A percentile compares a stretch with the other conserved stretches of the same genome.
These are phyloP conservation scores for Cladosporium sp. DNA, from an alignment of 2,329 filamentous ascomycete genomes.

Conservation along the genomic window DNA sequence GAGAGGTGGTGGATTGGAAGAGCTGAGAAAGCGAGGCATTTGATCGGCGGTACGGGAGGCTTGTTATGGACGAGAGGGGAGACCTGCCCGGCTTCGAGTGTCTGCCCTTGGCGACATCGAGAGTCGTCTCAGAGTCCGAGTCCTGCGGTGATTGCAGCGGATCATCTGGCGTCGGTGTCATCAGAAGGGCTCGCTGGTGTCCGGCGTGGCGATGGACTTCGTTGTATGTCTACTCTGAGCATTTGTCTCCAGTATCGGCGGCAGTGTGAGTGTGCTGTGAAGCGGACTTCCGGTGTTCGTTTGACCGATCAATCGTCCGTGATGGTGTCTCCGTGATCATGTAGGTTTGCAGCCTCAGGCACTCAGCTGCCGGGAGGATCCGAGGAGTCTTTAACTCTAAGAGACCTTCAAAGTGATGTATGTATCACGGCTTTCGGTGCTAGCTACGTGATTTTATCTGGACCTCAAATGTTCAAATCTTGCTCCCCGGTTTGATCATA, in stretches of 20 bases:
- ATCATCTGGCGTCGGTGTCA: conserved; percentile 62
- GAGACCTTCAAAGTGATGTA: too few relatives aligned
- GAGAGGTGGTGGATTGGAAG: conserved; percentile 45
- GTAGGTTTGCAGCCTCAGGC: too few relatives aligned
- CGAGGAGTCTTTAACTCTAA: too few relatives aligned
- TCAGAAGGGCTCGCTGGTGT: conserved; percentile 29
- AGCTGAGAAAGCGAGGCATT: conserved; percentile 48
- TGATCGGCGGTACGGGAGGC: conserved; percentile 48
- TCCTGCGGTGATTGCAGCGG: conserved; percentile 63
- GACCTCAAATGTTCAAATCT: too few relatives aligned
- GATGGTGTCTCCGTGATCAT: too few relatives aligned
- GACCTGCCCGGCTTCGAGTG: conserved; percentile 34
- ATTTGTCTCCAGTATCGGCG: conserved; percentile 14
- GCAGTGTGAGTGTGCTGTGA: background rate
- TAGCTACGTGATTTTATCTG: too few relatives aligned
- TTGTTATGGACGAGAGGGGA: conserved; percentile 55
- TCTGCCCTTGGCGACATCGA: conserved; percentile 49
- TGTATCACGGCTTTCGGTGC: too few relatives aligned
- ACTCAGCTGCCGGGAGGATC: too few relatives aligned
- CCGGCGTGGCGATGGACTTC: conserved; percentile 1
- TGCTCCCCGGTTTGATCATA: too few relatives aligned
- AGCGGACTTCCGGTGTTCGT: background rate
- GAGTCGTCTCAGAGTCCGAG: conserved; percentile 60
- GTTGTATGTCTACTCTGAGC: conserved; percentile 7
- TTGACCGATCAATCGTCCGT: too few relatives aligned